Evolutionary conservation across 805 yeast genomes (phyloP).

Genomic region (Nakazawaea wickerhamii): DNA sequence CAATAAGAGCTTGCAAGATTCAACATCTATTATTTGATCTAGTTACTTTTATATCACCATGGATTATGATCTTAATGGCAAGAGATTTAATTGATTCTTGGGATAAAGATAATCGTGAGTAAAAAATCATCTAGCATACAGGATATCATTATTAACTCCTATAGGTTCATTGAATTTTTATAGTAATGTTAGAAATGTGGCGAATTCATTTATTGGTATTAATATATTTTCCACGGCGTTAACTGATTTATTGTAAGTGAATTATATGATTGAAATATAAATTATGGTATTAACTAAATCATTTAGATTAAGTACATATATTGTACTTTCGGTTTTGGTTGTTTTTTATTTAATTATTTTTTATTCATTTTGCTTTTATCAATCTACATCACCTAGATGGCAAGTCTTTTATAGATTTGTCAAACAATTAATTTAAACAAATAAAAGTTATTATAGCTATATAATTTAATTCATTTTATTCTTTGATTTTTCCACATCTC

Average conservation of each 20-base stretch:
- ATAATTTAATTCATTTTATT: conserved; percentile 12
- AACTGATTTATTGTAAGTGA: conserved; percentile 8
- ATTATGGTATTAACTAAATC: too few relatives aligned
- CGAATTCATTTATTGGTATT: background rate
- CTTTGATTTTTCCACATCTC: conserved; percentile 57
- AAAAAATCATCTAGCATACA: too few relatives aligned
- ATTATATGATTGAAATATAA: too few relatives aligned
- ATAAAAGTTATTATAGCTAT: background rate
- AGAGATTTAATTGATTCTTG: conserved; percentile 3
- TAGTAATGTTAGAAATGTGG: background rate
- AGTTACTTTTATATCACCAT: conserved; percentile 5
- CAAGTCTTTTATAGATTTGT: background rate
- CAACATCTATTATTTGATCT: conserved; percentile 5
- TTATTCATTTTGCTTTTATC: conserved; percentile 10
- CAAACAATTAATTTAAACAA: background rate
- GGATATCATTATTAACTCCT: too few relatives aligned
- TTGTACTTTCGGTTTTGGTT: background rate
- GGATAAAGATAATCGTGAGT: conserved; percentile 4
- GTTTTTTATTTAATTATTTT: conserved; percentile 5
- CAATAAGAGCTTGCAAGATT: conserved; percentile 1
- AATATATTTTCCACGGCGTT: background rate
- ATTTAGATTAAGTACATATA: conserved; percentile 2
- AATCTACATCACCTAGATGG: conserved; percentile 12
- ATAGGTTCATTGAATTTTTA: background rate
- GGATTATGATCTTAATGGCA: conserved; percentile 11